Percentiles rank a stretch among this genome's conserved stretches.
Evolutionary conservation across 768 basidiomycete species (phyloP).

Genomic region (Pulveroboletus ravenelii): DNA sequence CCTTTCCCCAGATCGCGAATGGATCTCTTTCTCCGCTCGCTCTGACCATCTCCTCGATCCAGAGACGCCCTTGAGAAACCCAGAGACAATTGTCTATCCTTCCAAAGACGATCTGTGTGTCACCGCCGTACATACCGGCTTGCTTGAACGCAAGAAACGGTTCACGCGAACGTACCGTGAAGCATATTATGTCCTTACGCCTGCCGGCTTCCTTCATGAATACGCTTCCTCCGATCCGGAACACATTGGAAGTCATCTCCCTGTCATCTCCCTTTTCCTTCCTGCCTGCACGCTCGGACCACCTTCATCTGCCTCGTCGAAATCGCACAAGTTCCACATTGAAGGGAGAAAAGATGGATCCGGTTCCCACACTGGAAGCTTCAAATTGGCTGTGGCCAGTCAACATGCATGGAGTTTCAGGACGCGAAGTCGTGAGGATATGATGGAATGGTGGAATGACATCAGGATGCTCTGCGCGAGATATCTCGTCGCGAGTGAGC

Average conservation of each 20-base stretch:
- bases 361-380: conserved; percentile 57
- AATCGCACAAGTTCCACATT: conserved; percentile 94
- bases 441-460: conserved; percentile 99
- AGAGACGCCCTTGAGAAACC: conserved; percentile 88
- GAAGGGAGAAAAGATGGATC: conserved; percentile 84
- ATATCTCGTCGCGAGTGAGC: conserved; percentile 91
- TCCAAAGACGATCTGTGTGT: conserved; percentile 87
- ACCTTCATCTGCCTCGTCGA: conserved; percentile 60
- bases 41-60: conserved; percentile 95
- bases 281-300: conserved; percentile 96
- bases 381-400: conserved; percentile 34
- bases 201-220: conserved; percentile 95
- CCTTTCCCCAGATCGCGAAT: conserved; percentile 84
- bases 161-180: conserved; percentile 86
- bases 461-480: conserved; percentile 88
- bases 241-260: conserved; percentile 43
- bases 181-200: conserved; percentile 86
- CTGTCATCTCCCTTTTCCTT: conserved; percentile 84
- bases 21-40: conserved; percentile 92
- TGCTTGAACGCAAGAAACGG: conserved; percentile 92
- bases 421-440: conserved; percentile 84
- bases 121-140: conserved; percentile 79
- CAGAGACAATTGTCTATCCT: conserved; percentile 75
- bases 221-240: conserved; percentile 75
- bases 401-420: conserved; percentile 87